Base-by-base conservation (phyloP, 129 eudicot species). In the Silybum marianum region DNA sequence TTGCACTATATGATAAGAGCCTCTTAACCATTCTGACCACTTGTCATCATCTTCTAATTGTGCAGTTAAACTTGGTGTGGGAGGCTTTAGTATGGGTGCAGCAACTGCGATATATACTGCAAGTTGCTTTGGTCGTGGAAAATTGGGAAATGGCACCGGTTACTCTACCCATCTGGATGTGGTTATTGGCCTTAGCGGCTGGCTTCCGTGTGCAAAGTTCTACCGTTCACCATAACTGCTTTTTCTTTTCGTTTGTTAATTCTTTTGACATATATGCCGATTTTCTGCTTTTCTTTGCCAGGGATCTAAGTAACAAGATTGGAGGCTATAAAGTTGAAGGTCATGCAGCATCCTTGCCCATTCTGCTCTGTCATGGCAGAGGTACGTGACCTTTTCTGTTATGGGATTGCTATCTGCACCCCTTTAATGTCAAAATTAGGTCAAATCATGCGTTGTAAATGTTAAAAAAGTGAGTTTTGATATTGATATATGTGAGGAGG, bases 61-160 rank as follows among this genome's bases (percentile, higher is more conserved):
- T 54, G 62, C 82, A 91, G 97, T 91, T 69, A 92, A 89, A 80
- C 89, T 89, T 79, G 97, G 87, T 39, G 86, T 92, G 81, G 97
- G 95, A 75, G 97, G 91, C 77, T 92, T 92, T 80, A 92, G 97
- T 69, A 92, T 92, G 97, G 97, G 97, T 75, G 97, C 92, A 73
- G 97, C 97, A 88, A 26, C 88, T 19, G 76, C 97, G 48, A 90
- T 92, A 73, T 84, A 90, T 80, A 88, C 90, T 26, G 97, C 94
- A 69, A 78, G 81, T 70, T 91, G 97, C 85, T 90, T 86, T 79
- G 86, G 82, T 38, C 83, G 40, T 75, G 94, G 97, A 75, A 88
- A 90, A 46, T 90, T 82, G 34, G 88, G 86, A 76, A 90, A 88
- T 81, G 92, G 92, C 69, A 77, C 78, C 63, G 79, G 83, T 6